Evolutionary conservation across 768 basidiomycete species (phyloP).

Genomic region (Melanogaster broomeanus): DNA sequence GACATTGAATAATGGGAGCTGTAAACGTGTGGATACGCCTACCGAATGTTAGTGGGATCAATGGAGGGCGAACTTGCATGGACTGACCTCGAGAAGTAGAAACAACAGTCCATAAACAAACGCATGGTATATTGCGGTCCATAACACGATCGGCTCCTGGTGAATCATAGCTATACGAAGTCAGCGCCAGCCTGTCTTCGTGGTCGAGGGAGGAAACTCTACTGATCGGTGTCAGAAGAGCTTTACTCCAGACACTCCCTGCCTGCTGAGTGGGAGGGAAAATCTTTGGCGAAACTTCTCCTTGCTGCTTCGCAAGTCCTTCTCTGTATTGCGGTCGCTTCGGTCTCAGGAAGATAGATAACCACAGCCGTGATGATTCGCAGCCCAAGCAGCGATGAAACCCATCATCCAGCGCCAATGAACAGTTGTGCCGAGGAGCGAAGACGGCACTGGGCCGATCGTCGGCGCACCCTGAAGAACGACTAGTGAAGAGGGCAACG

Average conservation of each 20-base stretch:
- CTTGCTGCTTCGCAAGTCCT: constrained; percentile 10
- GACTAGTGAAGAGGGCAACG: constrained; percentile 24
- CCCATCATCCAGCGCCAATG: constrained; percentile 26
- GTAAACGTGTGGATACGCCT: constrained; percentile 25
- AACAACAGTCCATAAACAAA: constrained; percentile 31
- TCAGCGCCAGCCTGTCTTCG: not conserved
- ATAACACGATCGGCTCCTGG: constrained; percentile 26
- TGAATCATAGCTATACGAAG: constrained; percentile 21
- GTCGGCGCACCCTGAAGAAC: constrained; percentile 28
- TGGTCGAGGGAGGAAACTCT: not conserved
- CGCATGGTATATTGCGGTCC: constrained; percentile 29
- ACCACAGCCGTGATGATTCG: constrained; percentile 15
- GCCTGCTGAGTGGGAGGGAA: not conserved
- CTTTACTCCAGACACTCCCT: constrained; percentile 10
- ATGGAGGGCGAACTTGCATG: not conserved
- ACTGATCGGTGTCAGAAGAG: constrained; percentile 19
- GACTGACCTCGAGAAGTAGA: constrained; percentile 26
- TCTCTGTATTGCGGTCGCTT: constrained; percentile 16
- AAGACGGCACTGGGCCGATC: constrained; percentile 27
- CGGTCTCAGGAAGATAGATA: constrained; percentile 23
- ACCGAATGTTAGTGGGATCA: not conserved
- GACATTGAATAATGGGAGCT: constrained; percentile 21
- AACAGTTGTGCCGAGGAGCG: constrained; percentile 19
- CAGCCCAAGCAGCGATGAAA: constrained; percentile 18
- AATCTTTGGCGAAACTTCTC: not conserved